phyloP scores from a whole-genome alignment of 371 early-diverging fungal species.

The Mycotypha africana region DNA sequence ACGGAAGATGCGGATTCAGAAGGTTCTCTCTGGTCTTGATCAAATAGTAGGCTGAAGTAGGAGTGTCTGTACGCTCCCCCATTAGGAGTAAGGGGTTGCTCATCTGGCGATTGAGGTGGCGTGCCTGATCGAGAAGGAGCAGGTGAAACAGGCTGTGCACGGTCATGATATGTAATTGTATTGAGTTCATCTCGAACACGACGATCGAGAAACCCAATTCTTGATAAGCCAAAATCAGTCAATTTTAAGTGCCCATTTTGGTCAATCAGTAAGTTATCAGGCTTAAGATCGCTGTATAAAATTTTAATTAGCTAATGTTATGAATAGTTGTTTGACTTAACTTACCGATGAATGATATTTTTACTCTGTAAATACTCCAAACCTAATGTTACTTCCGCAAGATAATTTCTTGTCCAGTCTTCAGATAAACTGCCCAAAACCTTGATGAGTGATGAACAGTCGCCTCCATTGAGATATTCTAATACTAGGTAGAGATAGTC shows the following conservation, averaged over 20 bases:
- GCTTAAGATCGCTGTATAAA: conserved; percentile 72
- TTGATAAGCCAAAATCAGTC: conserved; percentile 93
- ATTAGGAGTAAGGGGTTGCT: conserved; percentile 9
- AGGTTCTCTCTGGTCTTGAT: conserved; percentile 14
- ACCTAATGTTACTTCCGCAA: conserved; percentile 92
- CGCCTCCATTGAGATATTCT: conserved; percentile 97
- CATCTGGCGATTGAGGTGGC: conserved; percentile 26
- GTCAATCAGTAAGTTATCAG: conserved; percentile 89
- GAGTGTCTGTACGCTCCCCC: conserved; percentile 24
- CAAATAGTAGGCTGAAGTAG: conserved; percentile 29
- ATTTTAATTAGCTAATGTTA: background rate
- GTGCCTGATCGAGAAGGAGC: conserved; percentile 40
- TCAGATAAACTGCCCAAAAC: conserved; percentile 77
- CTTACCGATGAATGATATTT: conserved; percentile 83
- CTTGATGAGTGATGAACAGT: conserved; percentile 90
- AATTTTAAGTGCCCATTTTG: conserved; percentile 88
- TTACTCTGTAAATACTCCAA: conserved; percentile 90
- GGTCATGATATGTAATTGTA: conserved; percentile 16
- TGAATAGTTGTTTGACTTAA: no score
- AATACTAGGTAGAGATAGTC: conserved; percentile 91
- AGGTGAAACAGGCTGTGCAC: conserved; percentile 31
- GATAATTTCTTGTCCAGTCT: conserved; percentile 88
- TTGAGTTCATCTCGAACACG: conserved; percentile 61
- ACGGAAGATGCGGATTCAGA: background rate
- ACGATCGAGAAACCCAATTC: conserved; percentile 81